phyloP scores from a whole-genome alignment of 1,284 basidiomycete species.

The Cystobasidium slooffiae region DNA sequence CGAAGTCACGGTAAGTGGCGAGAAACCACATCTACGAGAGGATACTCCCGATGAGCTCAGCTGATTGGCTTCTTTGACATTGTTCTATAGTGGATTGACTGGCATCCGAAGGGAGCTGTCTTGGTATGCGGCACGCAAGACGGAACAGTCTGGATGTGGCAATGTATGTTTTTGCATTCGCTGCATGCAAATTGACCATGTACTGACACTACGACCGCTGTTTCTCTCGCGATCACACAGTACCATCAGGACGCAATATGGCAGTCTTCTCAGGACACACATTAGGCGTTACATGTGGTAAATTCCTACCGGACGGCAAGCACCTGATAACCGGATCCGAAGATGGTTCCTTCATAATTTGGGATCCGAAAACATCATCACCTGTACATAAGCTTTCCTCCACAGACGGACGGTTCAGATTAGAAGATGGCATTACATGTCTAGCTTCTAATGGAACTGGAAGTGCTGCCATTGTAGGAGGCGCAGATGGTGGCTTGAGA shows the following conservation, averaged over 20 bases:
- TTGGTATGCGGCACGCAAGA: slow-evolving; percentile 92
- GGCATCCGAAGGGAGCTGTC: slow-evolving; percentile 93
- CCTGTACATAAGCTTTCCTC: slow-evolving; percentile 80
- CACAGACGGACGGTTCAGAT: slow-evolving; percentile 73
- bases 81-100: slow-evolving; percentile 75
- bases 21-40: not conserved
- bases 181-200: not conserved
- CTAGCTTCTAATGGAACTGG: slow-evolving; percentile 82
- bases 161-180: slow-evolving; percentile 65
- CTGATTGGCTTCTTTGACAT: not conserved
- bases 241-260: slow-evolving; percentile 91
- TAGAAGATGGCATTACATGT: slow-evolving; percentile 80
- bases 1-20: slow-evolving; percentile 81
- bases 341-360: slow-evolving; percentile 82
- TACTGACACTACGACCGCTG: slow-evolving; percentile 31
- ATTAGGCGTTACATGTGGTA: slow-evolving; percentile 80
- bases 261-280: slow-evolving; percentile 93
- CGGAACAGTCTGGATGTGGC: slow-evolving; percentile 97
- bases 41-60: not conserved
- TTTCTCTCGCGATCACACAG: slow-evolving; percentile 59
- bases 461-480: slow-evolving; percentile 85
- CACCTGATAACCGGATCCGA: slow-evolving; percentile 82
- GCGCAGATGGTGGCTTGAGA: slow-evolving; percentile 77
- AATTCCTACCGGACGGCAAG: slow-evolving; percentile 87
- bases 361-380: slow-evolving; percentile 81